phyloP scores from a whole-genome alignment of 495 filamentous ascomycete genomes.

The Aspergillus bertholletiae region DNA sequence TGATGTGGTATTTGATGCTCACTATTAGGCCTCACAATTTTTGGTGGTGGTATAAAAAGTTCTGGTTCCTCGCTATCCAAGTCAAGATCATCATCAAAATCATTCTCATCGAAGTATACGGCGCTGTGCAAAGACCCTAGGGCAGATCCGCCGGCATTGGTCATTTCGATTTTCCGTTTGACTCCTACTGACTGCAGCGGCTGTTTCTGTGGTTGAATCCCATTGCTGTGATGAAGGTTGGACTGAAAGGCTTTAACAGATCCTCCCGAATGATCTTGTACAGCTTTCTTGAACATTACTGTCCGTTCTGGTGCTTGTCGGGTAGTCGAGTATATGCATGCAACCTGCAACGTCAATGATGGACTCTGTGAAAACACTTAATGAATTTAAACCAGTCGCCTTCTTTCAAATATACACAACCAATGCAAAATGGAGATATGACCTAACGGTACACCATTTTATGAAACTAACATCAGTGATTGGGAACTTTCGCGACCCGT shows the following conservation, averaged over 20 bases:
- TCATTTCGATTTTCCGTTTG: conserved; percentile 45
- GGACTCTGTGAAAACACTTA: conserved; percentile 21
- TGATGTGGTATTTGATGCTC: conserved; percentile 2
- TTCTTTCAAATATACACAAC: conserved; percentile 34
- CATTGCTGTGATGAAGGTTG: conserved; percentile 25
- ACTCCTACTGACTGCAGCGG: conserved; percentile 28
- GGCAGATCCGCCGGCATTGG: conserved; percentile 25
- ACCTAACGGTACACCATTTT: not conserved
- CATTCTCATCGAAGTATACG: conserved; percentile 53
- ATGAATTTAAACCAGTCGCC: conserved; percentile 17
- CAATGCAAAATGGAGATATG: not conserved
- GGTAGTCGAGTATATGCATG: conserved; percentile 25
- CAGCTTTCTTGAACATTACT: conserved; percentile 44
- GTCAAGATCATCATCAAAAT: conserved; percentile 52
- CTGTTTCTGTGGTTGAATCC: conserved; percentile 18
- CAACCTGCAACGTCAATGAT: conserved; percentile 15
- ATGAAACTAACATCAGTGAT: not conserved
- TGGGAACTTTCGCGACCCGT: conserved; percentile 6
- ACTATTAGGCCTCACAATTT: conserved; percentile 14
- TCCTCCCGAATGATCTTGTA: conserved; percentile 36
- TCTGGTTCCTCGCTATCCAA: conserved; percentile 43
- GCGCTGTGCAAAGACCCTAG: conserved; percentile 41
- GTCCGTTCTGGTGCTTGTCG: conserved; percentile 16
- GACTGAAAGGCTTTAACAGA: conserved; percentile 36
- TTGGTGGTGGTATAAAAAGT: conserved; percentile 23